Evolutionary conservation across 2,329 filamentous ascomycete species (phyloP), one percentile per base, ranked within the genome.

Genomic region (Diaporthe vexans): DNA sequence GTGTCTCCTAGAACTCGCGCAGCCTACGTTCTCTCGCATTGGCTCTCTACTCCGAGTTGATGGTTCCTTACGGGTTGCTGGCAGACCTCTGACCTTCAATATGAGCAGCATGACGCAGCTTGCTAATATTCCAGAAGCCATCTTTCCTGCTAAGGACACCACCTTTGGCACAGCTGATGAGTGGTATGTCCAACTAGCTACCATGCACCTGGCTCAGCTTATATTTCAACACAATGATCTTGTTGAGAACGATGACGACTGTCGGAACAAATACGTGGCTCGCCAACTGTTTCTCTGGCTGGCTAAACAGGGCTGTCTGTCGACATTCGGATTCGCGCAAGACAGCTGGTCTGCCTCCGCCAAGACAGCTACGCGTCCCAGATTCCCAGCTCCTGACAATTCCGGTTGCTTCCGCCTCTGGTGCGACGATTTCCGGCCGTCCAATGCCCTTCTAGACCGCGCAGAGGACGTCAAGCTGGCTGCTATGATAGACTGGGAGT

Each of bases 401-500:
- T 51, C 46, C 9, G 46, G 13, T 24, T n/a, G 8, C 46, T 51
- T 51, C 46, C 46, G 46, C 21, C 46, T 51, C 46, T 51, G 46
- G 46, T 51, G 46, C 9, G 46, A 51, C 46, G 46, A 51, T 9
- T 51, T 51, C 46, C 46, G 46, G 21, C 46, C 46, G 3, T 11
- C 21, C 46, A 51, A 51, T 24, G 21, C 21, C 21, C 46, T 51
- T 8, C 8, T 51, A 21, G 46, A 51, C 9, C 9, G 24, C 7
- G 76, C 2, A 74, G 46, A 51, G 48, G n/a, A 52, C n/a, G 48
- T 80, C 7, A 33, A 77, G 0, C 74, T 82, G 9, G 73, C 77
- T 13, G 80, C 77, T 0, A 73, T 78, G 29, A 80, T 83, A 40
- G 78, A 82, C 71, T 81, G 79, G 81, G 80, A 80, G 75, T 83